Conservation (phyloP, 257 asterid genomes). For the Cruciata laevipes region DNA sequence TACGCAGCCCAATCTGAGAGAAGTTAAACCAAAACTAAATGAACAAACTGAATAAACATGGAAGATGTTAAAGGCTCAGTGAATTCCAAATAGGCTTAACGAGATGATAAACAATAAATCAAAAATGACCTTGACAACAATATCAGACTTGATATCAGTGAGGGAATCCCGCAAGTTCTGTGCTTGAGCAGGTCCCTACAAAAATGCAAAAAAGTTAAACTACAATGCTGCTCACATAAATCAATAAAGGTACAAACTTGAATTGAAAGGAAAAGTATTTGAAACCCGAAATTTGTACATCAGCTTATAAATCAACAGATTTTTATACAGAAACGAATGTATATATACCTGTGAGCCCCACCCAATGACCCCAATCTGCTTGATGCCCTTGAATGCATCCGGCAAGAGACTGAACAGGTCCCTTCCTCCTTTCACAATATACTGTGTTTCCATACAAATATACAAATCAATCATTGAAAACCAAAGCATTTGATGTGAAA, state of each 20-base stretch:
- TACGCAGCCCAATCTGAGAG: constrained; percentile 83
- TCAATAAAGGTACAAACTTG: neutral
- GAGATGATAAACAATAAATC: neutral
- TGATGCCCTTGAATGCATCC: constrained; percentile 83
- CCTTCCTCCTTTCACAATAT: constrained; percentile 96
- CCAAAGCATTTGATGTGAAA: neutral
- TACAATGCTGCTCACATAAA: neutral
- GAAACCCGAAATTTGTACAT: neutral
- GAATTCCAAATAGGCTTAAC: neutral
- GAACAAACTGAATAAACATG: neutral
- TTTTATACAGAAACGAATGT: neutral
- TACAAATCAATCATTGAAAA: neutral
- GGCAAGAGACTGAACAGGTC: constrained; percentile 77
- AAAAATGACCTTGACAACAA: constrained; percentile 70
- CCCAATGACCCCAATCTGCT: constrained; percentile 96
- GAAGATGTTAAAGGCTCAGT: neutral
- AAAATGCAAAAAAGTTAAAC: neutral
- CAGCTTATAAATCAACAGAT: neutral
- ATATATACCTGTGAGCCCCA: constrained; percentile 91
- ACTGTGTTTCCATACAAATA: constrained; percentile 31
- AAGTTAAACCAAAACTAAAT: constrained; percentile 13
- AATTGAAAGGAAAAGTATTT: no score
- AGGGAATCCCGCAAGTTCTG: constrained; percentile 88
- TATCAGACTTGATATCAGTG: constrained; percentile 65
- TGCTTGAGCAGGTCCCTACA: constrained; percentile 98